Evolutionary conservation across 2,329 filamentous ascomycete genomes (phyloP), one percentile per base, ranked within the genome.

Genomic region (Penicillium digitatum): DNA sequence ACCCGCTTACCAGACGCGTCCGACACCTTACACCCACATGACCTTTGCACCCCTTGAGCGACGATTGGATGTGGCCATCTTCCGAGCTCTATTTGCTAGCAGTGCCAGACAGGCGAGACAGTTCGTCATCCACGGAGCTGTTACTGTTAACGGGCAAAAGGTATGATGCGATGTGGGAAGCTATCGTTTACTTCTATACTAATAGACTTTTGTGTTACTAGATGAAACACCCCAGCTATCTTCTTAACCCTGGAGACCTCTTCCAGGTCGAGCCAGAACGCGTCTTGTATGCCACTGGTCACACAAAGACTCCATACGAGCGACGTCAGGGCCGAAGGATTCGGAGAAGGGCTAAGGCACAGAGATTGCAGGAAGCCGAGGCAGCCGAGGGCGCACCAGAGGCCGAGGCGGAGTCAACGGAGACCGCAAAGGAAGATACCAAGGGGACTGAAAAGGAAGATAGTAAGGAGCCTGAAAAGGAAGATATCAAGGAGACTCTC

Each of bases 141-240:
- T 99, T 59, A 95, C 86, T 69, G 94, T 99, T 70, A 99, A 99
- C 78, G 94, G 94, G 60, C 91, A 95, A 76, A 92, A 91, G 85
- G 92, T 95, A 74, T 51, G 57, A 27, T 24, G 48, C 20, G 4
- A 32, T 26, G 18, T 42, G n/a, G 18, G 9, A 11, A 22, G 8
- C 3, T 26, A 10, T 6, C 3, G 20, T 12, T 24, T 52, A 18
- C 3, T n/a, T 40, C 5, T 3, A 11, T 48, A 38, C 52, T 61
- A 11, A 59, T 20, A 31, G 31, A 5, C 18, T 34, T 9, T 20
- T 43, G 35, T 22, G 34, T 43, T 37, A 38, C 14, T 64, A 96
- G 93, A 96, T 97, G 89, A 81, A 83, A 60, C 89, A 94, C 69
- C 92, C 94, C 9, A 88, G 90, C 52, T 99, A 99, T 74, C 86